Base-by-base conservation (phyloP, 257 asterid genomes). In the Parsonsia alboflavescens region DNA sequence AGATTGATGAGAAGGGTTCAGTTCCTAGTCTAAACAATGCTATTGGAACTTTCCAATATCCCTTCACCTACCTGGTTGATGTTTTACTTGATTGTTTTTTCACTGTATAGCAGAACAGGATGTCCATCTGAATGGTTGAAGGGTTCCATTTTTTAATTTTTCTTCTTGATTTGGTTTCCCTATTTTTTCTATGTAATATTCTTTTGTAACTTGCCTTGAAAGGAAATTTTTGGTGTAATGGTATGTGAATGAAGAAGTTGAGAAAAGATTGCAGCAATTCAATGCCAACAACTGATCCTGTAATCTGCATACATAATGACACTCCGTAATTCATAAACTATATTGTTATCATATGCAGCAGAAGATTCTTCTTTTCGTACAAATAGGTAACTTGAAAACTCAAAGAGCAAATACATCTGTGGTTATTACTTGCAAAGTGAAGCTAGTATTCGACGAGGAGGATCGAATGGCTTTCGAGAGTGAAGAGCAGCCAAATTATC, bases 401-500 rank as follows among this genome's bases (percentile, higher is more conserved):
- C 6, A 48, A 56, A 9, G 70, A 73, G 30, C 21, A 26, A 10
- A 9, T 24, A 36, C 17, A 57, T 26, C 33, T 21, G 21, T 49
- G 36, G 16, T n/a, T 26, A 42, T 81, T 69, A 91, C 89, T 89
- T 91, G 89, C 98, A 90, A 11, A 93, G 80, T 52, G 98, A 91
- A 72, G 97, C 97, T 66, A 93, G 78, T 9, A 93, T 76, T 28
- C 96, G 88, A 21, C 97, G 89, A 74, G 97, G 98, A 71, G 94
- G 94, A 54, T 72, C 56, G 72, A 90, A 93, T 0, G 97, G 85
- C 69, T 79, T 90, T 46, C 97, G 79, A 9, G 97, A 79, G 85
- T 93, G 98, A 80, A 91, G 97, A 82, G 88, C 95, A 19, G 97
- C 97, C 83, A 90, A 73, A 73, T 93, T 91, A 78, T 93, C 97